Conservation (phyloP, 2,329 filamentous ascomycete genomes). For the Cladosporium sp. region DNA sequence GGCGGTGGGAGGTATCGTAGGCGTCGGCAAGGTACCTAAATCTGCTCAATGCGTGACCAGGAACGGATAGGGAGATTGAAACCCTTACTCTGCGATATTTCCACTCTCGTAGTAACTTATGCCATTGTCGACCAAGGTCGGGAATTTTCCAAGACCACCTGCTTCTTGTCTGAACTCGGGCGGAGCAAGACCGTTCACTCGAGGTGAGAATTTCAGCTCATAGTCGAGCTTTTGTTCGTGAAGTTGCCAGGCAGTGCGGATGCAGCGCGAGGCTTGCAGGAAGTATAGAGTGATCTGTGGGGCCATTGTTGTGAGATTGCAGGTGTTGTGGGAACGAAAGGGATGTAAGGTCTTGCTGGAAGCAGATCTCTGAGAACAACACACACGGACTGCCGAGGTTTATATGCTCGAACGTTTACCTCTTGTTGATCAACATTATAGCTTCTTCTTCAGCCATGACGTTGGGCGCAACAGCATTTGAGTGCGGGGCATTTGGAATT, state of each 20-base stretch:
- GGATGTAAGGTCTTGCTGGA: too few relatives aligned
- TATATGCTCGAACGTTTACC: background rate
- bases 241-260: slow-evolving; percentile 44
- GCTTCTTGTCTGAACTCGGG: slow-evolving; percentile 39
- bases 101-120: slow-evolving; percentile 42
- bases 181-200: slow-evolving; percentile 37
- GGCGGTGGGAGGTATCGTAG: slow-evolving; percentile 37
- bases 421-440: background rate
- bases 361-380: too few relatives aligned
- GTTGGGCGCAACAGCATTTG: background rate
- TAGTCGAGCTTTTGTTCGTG: slow-evolving; percentile 42
- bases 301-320: background rate
- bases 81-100: slow-evolving; percentile 42
- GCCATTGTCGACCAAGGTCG: slow-evolving; percentile 39
- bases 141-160: slow-evolving; percentile 44
- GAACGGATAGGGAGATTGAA: background rate
- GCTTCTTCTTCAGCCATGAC: background rate
- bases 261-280: slow-evolving; percentile 43
- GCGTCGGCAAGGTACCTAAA: slow-evolving; percentile 43
- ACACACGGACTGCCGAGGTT: too few relatives aligned
- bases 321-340: too few relatives aligned
- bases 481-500: background rate
- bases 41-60: background rate
- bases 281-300: slow-evolving; percentile 42
- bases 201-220: slow-evolving; percentile 36